phyloP scores from a whole-genome alignment of 148 eudicot genomes.

The Tetragonia tetragonoides region DNA sequence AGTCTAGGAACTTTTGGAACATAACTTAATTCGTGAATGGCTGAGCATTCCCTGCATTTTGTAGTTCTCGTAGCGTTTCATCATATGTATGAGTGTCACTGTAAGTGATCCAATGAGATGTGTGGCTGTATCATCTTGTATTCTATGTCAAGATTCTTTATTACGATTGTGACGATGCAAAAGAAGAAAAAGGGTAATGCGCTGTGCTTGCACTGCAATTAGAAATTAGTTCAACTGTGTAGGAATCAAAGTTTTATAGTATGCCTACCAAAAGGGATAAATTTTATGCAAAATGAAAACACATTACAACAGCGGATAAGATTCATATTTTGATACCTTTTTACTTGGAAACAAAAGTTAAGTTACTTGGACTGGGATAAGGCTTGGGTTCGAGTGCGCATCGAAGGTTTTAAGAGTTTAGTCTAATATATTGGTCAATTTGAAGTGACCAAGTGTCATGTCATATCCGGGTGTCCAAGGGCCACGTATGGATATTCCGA shows the following conservation, averaged over 20 bases:
- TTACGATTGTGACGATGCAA: neutral
- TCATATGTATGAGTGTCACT: neutral
- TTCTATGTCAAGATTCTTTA: neutral
- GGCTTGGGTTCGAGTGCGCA: neutral
- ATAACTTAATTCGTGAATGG: neutral
- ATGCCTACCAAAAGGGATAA: neutral
- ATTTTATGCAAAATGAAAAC: neutral
- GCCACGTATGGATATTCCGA: neutral
- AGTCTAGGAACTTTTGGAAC: neutral
- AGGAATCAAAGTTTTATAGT: neutral
- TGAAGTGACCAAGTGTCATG: too few species aligned
- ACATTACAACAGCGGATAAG: neutral
- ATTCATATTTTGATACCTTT: slow-evolving; percentile 1
- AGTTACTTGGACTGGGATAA: slow-evolving; percentile 3
- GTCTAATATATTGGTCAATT: neutral
- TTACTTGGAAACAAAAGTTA: neutral
- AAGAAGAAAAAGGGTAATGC: neutral
- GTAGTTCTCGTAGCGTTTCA: neutral
- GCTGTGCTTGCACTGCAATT: neutral
- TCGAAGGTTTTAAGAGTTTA: neutral
- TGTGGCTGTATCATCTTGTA: neutral
- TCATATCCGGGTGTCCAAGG: neutral
- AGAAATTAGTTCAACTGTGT: neutral
- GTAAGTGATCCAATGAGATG: neutral
- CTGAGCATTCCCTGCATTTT: neutral